These are phyloP conservation scores for Cocos nucifera DNA, from an alignment of 176 grass and related monocot genomes.

Conservation along the genomic window DNA sequence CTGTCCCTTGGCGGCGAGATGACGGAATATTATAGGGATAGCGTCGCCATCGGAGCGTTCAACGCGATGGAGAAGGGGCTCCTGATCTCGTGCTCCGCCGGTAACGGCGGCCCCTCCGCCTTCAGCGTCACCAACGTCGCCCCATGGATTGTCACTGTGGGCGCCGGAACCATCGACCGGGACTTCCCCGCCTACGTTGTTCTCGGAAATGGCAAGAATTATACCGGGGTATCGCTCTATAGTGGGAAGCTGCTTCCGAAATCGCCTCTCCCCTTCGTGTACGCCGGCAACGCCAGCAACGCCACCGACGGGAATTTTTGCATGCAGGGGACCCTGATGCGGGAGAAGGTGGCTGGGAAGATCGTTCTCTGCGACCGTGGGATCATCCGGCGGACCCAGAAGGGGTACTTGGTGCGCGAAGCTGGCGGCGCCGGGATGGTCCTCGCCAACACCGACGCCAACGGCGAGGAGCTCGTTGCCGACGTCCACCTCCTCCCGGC, in stretches of 20 bases:
- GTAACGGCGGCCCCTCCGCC: slow-evolving; percentile 58
- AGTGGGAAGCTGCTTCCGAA: slow-evolving; percentile 50
- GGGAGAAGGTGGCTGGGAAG: slow-evolving; percentile 87
- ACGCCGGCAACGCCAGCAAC: slow-evolving; percentile 83
- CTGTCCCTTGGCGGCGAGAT: slow-evolving; percentile 78
- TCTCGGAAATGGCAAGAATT: slow-evolving; percentile 72
- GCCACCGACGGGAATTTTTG: slow-evolving; percentile 65
- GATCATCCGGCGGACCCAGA: slow-evolving; percentile 73
- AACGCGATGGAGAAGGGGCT: slow-evolving; percentile 84
- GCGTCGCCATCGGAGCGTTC: slow-evolving; percentile 76
- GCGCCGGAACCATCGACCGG: slow-evolving; percentile 77
- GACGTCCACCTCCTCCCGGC: slow-evolving; percentile 76
- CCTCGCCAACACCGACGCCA: slow-evolving; percentile 74
- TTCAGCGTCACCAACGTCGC: slow-evolving; percentile 75
- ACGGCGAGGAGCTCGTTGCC: slow-evolving; percentile 85
- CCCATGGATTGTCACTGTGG: slow-evolving; percentile 95
- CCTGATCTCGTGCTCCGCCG: slow-evolving; percentile 72
- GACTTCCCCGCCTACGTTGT: slow-evolving; percentile 64
- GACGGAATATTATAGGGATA: slow-evolving; percentile 71
- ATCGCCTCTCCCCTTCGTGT: slow-evolving; percentile 47
- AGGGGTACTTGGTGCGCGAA: slow-evolving; percentile 69
- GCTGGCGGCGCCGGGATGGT: slow-evolving; percentile 78
- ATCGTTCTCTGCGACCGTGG: slow-evolving; percentile 88
- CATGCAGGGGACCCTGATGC: slow-evolving; percentile 67
- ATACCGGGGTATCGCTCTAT: slow-evolving; percentile 67